Evolutionary conservation across 2,329 filamentous ascomycete species (phyloP).

Genomic region (Aspergillus bombycis): DNA sequence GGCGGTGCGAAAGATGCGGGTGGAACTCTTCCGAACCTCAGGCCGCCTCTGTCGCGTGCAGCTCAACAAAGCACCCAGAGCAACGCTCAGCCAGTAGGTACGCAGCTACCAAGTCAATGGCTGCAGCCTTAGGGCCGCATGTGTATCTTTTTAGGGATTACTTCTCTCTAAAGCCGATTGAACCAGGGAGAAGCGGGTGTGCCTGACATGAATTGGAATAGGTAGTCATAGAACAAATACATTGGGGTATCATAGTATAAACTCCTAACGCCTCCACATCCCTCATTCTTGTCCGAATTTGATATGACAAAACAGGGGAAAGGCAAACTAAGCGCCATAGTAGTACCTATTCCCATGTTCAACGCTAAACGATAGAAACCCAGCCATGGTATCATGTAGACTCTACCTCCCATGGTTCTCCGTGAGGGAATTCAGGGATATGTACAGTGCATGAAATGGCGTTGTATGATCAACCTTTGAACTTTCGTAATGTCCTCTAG

Average conservation of each 20-base stretch:
- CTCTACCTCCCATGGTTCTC: neutral
- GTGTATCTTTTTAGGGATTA: neutral
- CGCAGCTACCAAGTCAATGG: neutral
- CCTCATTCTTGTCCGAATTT: neutral
- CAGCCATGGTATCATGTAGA: neutral
- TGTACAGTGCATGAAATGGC: neutral
- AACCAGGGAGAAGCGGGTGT: neutral
- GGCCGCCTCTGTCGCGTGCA: slow-evolving; percentile 27
- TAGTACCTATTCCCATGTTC: neutral
- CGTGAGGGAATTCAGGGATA: neutral
- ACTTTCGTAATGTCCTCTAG: slow-evolving; percentile 68
- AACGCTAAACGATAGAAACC: neutral
- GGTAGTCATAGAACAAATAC: slow-evolving; percentile 1
- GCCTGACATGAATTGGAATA: neutral
- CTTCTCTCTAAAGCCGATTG: neutral
- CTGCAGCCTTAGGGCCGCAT: neutral
- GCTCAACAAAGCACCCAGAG: slow-evolving; percentile 5
- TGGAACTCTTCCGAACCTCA: slow-evolving; percentile 37
- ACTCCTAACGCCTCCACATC: slow-evolving; percentile 13
- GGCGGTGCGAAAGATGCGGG: slow-evolving; percentile 34
- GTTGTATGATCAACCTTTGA: slow-evolving; percentile 60
- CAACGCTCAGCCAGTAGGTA: neutral
- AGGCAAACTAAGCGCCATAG: neutral
- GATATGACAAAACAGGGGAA: neutral
- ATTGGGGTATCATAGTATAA: slow-evolving; percentile 20